Evolutionary conservation across 163 green algal genomes (phyloP), one percentile per base, ranked within the genome.

Genomic region (Prototheca cutis): DNA sequence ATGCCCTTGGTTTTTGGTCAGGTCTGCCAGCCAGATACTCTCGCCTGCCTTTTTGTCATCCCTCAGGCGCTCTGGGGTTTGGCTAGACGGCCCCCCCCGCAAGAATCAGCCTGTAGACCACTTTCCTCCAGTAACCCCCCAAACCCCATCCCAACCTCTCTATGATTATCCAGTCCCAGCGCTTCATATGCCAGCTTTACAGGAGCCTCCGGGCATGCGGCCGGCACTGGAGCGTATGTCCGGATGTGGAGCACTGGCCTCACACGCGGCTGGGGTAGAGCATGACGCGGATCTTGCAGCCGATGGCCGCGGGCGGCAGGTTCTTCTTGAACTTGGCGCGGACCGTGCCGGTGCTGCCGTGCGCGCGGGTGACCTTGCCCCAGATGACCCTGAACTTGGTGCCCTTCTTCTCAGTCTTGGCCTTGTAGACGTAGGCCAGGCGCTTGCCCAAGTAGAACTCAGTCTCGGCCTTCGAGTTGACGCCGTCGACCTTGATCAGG

Each of bases 371-470:
- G 4, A 87, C 77, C 76, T 92, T 90, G 75, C 93, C 93, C 93
- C 93, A 99, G 54, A 97, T 94, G 49, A 88, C 88, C 60, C 93
- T 86, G 81, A 86, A 96, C 45, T 80, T 75, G 54, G 77, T 87
- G 71, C 85, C 87, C 79, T 96, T 87, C 80, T 91, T 96, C 70
- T 88, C 65, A 21, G 90, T 98, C 80, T 95, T 94, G 23, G 90
- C 93, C 87, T 97, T 97, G 89, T 99, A 99, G 40, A 98, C 81
- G 77, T 95, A 99, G 30, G 90, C 91, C 34, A 98, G 69, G 45
- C 81, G 73, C 75, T 94, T 94, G 75, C 93, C 93, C 47, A 94
- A 63, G 82, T 99, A 99, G 74, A 95, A 99, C n/a, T 87, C 75
- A n/a, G 75, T 83, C 81, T 98, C 91, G 27, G 76, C 73, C 71